These are phyloP conservation scores for Purshia tridentata DNA, from an alignment of 306 rosid genomes.

Conservation along the genomic window DNA sequence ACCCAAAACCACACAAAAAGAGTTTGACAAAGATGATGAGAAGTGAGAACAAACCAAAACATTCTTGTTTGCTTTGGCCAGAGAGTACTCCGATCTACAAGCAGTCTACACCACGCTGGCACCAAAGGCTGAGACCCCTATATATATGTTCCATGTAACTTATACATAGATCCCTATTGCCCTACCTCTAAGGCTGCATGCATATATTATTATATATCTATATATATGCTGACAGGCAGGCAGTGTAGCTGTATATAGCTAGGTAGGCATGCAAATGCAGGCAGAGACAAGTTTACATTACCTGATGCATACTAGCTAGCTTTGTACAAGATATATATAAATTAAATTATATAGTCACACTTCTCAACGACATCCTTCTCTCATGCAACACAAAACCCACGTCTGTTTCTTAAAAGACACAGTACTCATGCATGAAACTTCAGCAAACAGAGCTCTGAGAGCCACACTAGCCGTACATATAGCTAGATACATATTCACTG, in stretches of 20 bases:
- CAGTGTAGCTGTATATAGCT: too few relatives aligned
- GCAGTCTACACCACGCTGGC: conserved; percentile 37
- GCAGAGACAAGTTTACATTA: conserved; percentile 27
- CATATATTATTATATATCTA: neutral
- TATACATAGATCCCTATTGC: neutral
- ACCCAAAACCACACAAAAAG: neutral
- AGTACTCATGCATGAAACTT: conserved; percentile 61
- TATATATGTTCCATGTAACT: too few relatives aligned
- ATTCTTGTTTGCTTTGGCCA: conserved; percentile 66
- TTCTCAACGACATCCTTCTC: conserved; percentile 41
- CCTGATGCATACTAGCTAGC: conserved; percentile 13
- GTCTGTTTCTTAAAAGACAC: conserved; percentile 48
- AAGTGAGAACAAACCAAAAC: conserved; percentile 58
- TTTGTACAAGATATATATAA: neutral
- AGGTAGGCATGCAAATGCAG: too few relatives aligned
- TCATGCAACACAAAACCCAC: conserved; percentile 43
- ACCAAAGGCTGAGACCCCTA: conserved; percentile 39
- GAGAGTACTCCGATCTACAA: conserved; percentile 33
- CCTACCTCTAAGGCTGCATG: neutral
- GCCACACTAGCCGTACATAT: conserved; percentile 51
- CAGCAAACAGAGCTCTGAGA: conserved; percentile 59
- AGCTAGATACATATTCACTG: conserved; percentile 23
- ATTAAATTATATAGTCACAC: conserved; percentile 25
- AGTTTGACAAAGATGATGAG: conserved; percentile 14
- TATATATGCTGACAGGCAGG: too few relatives aligned